Conservation (phyloP, 1,139 yeast species). For the Cylindricascospora bacillispora region DNA sequence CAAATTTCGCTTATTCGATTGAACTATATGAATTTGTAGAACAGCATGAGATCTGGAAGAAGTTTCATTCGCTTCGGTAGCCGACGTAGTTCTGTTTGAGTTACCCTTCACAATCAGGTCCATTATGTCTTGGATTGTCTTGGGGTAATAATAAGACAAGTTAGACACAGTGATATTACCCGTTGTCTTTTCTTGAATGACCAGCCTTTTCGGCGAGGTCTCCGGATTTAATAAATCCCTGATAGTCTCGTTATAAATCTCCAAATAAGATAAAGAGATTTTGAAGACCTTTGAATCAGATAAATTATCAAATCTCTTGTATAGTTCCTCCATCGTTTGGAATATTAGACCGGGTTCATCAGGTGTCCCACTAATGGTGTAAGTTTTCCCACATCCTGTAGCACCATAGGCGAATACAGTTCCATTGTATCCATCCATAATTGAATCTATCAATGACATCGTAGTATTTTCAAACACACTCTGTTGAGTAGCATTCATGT, state of each 20-base stretch:
- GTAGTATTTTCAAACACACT: constrained; percentile 61
- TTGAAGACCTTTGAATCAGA: constrained; percentile 47
- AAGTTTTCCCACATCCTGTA: constrained; percentile 97
- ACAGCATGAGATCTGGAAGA: constrained; percentile 93
- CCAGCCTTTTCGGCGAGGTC: constrained; percentile 30
- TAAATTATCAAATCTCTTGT: constrained; percentile 41
- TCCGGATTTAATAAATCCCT: constrained; percentile 60
- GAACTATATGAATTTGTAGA: constrained; percentile 63
- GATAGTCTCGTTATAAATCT: constrained; percentile 82
- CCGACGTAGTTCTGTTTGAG: constrained; percentile 63
- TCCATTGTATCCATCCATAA: constrained; percentile 76
- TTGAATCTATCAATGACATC: constrained; percentile 56
- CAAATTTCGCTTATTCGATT: constrained; percentile 39
- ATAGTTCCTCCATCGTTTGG: constrained; percentile 66
- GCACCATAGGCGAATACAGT: constrained; percentile 97
- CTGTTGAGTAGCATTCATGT: constrained; percentile 47
- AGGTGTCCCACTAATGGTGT: constrained; percentile 70
- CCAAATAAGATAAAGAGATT: constrained; percentile 61
- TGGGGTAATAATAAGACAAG: constrained; percentile 51
- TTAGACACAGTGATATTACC: constrained; percentile 64
- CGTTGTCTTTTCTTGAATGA: constrained; percentile 60
- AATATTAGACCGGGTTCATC: constrained; percentile 72
- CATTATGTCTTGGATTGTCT: constrained; percentile 65
- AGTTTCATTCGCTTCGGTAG: constrained; percentile 83
- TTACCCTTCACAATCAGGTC: constrained; percentile 65